These are phyloP conservation scores for Agarophyton chilense DNA, from an alignment of 23 red algal species.

Conservation along the genomic window DNA sequence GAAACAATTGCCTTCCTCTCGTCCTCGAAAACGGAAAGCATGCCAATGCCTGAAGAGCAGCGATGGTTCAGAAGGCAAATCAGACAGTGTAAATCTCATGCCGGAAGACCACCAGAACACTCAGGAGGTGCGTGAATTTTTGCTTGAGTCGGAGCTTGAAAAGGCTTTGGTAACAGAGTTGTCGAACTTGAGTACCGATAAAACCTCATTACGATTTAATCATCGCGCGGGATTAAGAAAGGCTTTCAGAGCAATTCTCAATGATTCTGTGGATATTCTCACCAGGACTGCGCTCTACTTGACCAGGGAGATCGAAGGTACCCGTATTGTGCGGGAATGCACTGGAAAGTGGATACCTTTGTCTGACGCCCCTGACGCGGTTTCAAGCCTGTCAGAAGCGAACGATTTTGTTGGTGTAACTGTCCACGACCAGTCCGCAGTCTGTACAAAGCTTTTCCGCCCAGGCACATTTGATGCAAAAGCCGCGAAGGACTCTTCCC, in stretches of 20 bases:
- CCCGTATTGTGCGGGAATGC: not conserved
- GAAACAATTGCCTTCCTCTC: constrained; percentile 3
- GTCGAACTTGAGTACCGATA: not conserved
- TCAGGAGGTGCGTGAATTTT: not conserved
- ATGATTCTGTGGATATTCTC: constrained; percentile 9
- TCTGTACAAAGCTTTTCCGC: constrained; percentile 8
- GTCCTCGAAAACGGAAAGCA: constrained; percentile 8
- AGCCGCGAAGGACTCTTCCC: not conserved
- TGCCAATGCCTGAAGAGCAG: constrained; percentile 15
- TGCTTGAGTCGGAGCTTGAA: constrained; percentile 23
- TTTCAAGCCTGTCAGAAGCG: not conserved
- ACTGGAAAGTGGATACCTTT: not conserved
- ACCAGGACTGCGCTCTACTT: constrained; percentile 1
- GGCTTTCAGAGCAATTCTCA: not conserved
- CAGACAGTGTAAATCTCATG: not conserved
- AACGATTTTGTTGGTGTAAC: not conserved
- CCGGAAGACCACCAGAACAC: not conserved
- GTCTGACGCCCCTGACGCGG: not conserved
- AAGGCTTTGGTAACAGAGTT: not conserved
- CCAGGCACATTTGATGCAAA: not conserved
- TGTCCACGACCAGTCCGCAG: not conserved
- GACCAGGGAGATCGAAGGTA: constrained; percentile 2
- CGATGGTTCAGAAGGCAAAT: not conserved
- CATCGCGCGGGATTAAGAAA: not conserved
- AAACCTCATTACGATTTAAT: not conserved